Evolutionary conservation across 768 basidiomycete genomes (phyloP).

Genomic region (Holtermanniella nyarrowii): DNA sequence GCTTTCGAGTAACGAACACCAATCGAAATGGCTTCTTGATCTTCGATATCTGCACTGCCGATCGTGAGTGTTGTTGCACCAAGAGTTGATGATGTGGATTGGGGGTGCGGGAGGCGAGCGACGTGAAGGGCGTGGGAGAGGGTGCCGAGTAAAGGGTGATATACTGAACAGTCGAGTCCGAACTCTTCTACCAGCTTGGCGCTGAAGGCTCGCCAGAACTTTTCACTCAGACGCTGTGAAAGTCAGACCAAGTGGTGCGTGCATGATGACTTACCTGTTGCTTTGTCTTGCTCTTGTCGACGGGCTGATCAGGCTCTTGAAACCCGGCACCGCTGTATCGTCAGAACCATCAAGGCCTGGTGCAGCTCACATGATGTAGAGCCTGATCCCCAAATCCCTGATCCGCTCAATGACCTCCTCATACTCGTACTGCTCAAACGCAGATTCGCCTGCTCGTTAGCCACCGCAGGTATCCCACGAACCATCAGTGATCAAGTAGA

Average conservation of each 20-base stretch:
- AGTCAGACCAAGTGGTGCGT: not conserved
- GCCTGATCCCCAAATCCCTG: constrained; percentile 49
- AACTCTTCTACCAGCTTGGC: constrained; percentile 20
- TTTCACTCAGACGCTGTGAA: constrained; percentile 60
- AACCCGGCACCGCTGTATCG: constrained; percentile 27
- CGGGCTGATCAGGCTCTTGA: constrained; percentile 16
- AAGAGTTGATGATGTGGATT: constrained; percentile 57
- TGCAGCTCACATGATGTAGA: constrained; percentile 70
- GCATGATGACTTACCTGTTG: constrained; percentile 52
- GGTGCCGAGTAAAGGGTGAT: constrained; percentile 51
- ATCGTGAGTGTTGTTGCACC: constrained; percentile 60
- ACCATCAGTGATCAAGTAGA: constrained; percentile 77
- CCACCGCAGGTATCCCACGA: constrained; percentile 49
- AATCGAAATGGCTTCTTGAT: constrained; percentile 66
- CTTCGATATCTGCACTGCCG: constrained; percentile 58
- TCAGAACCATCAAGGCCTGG: too few relatives aligned
- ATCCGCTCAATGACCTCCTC: constrained; percentile 52
- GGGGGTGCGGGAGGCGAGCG: constrained; percentile 42
- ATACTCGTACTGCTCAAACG: constrained; percentile 33
- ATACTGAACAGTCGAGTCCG: constrained; percentile 9
- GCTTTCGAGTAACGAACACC: constrained; percentile 67
- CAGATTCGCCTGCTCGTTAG: constrained; percentile 23
- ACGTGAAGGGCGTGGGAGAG: constrained; percentile 58
- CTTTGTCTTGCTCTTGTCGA: constrained; percentile 28
- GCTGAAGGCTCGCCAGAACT: constrained; percentile 50